These are phyloP conservation scores for Nemophila menziesii DNA, from an alignment of 257 asterid species.

Conservation along the genomic window DNA sequence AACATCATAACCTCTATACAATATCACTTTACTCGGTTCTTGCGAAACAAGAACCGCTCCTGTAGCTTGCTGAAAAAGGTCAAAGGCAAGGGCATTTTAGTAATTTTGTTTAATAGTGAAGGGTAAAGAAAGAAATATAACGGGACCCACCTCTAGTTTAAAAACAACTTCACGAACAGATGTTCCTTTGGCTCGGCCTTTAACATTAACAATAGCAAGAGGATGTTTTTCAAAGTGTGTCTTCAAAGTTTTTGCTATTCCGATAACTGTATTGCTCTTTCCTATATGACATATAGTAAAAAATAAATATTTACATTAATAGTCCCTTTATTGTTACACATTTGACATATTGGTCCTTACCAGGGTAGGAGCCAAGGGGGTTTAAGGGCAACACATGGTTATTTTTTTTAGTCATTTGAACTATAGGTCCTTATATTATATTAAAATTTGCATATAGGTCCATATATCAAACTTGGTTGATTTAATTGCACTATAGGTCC, in stretches of 20 bases:
- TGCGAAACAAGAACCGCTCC: constrained; percentile 84
- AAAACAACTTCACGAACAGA: constrained; percentile 75
- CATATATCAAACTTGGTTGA: too few relatives aligned
- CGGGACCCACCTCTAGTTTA: constrained; percentile 59
- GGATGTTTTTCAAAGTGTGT: constrained; percentile 64
- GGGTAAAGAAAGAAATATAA: constrained; percentile 1
- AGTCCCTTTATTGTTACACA: too few relatives aligned
- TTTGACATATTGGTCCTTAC: too few relatives aligned
- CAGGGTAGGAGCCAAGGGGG: too few relatives aligned
- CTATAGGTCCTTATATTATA: too few relatives aligned
- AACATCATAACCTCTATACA: constrained; percentile 82
- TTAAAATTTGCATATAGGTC: too few relatives aligned
- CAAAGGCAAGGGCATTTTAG: neutral
- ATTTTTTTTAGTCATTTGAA: too few relatives aligned
- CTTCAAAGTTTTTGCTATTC: constrained; percentile 57
- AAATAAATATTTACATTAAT: neutral
- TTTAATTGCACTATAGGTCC: too few relatives aligned
- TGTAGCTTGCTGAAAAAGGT: constrained; percentile 62
- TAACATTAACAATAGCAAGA: constrained; percentile 79
- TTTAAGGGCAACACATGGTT: too few relatives aligned
- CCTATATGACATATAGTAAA: constrained; percentile 26
- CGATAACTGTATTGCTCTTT: constrained; percentile 62
- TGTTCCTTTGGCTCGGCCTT: constrained; percentile 94
- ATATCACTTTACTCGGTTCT: constrained; percentile 92
- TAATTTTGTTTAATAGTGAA: constrained; percentile 3